A percentile compares a stretch with the other conserved stretches of the same genome.
Evolutionary conservation across 2,329 filamentous ascomycete species (phyloP).

Genomic region (Bipolaris victoriae): DNA sequence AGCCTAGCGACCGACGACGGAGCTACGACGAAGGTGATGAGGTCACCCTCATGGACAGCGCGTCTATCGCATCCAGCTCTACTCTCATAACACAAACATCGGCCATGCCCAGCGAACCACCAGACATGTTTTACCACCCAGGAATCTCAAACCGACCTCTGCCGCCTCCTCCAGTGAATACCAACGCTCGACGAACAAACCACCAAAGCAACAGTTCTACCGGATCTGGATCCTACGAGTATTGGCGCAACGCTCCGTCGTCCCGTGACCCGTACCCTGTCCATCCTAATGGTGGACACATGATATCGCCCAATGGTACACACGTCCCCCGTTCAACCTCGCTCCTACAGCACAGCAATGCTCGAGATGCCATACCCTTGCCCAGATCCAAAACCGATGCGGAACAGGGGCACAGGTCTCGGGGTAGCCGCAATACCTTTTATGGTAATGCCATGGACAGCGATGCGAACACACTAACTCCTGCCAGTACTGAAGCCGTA

Average conservation of each 20-base stretch:
- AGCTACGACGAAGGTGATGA: constrained; percentile 97
- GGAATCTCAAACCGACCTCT: constrained; percentile 70
- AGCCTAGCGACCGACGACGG: constrained; percentile 72
- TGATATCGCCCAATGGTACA: constrained; percentile 41
- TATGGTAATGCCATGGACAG: constrained; percentile 44
- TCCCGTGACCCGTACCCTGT: constrained; percentile 41
- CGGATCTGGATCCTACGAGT: constrained; percentile 55
- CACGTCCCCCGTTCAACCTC: constrained; percentile 59
- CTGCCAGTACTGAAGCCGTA: constrained; percentile 55
- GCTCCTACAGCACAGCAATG: constrained; percentile 79
- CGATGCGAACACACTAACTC: constrained; percentile 64
- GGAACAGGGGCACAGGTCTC: constrained; percentile 61
- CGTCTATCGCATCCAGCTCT: constrained; percentile 34
- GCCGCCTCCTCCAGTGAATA: constrained; percentile 67
- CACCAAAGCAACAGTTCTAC: constrained; percentile 43
- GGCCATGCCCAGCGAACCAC: constrained; percentile 65
- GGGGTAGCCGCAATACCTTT: constrained; percentile 51
- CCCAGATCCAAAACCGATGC: constrained; percentile 94
- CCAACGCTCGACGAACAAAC: constrained; percentile 55
- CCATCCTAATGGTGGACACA: constrained; percentile 39
- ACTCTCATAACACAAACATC: constrained; percentile 34
- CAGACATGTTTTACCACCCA: constrained; percentile 93
- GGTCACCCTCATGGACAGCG: constrained; percentile 53
- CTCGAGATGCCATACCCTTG: constrained; percentile 79
- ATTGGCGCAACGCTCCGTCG: constrained; percentile 45